phyloP scores from a whole-genome alignment of 2,329 filamentous ascomycete species.

The Botrytis hyacinthi region DNA sequence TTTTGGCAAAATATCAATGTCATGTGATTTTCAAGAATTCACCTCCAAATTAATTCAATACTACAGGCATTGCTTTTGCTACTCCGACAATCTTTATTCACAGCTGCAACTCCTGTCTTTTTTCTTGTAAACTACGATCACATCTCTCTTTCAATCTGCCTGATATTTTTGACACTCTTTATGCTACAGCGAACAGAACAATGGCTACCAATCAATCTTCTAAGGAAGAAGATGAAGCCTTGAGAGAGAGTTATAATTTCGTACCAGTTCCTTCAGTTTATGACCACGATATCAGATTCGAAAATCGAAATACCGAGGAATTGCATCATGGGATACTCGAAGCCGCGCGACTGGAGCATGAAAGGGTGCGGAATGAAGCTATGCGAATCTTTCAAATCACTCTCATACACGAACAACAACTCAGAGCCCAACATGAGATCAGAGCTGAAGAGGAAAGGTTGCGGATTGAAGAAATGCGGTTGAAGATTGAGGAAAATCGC shows the following conservation, averaged over 20 bases:
- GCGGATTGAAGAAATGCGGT: neutral
- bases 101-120: neutral
- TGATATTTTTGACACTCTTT: neutral
- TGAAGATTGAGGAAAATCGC: conserved; percentile 30
- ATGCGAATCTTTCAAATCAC: conserved; percentile 50
- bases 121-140: neutral
- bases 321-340: conserved; percentile 55
- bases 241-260: conserved; percentile 16
- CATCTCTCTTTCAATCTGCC: no score
- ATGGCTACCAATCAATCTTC: conserved; percentile 15
- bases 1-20: conserved; percentile 3
- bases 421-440: conserved; percentile 18
- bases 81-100: neutral
- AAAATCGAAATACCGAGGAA: conserved; percentile 28
- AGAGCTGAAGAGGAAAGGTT: conserved; percentile 9
- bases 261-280: conserved; percentile 12
- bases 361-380: conserved; percentile 56
- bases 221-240: conserved; percentile 4
- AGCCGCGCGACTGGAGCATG: conserved; percentile 63
- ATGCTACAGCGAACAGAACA: neutral
- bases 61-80: neutral
- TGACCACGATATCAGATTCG: conserved; percentile 23
- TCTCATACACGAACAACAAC: conserved; percentile 45
- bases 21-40: conserved; percentile 13
- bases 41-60: neutral